phyloP scores from a whole-genome alignment of 768 basidiomycete species.

The Podaxis mareebaensis region DNA sequence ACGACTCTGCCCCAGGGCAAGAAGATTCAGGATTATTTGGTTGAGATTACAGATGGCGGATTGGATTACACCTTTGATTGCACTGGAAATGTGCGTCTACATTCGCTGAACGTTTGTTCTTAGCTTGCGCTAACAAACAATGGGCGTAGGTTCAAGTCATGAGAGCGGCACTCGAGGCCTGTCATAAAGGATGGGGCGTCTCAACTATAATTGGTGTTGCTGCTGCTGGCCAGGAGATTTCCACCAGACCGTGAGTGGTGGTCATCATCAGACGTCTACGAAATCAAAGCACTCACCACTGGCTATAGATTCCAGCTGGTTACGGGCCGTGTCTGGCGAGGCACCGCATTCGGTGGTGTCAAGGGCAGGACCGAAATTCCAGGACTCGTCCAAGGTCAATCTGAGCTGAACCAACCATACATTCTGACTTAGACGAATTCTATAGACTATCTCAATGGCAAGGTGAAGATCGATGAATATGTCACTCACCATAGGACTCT shows the following conservation, averaged over 20 bases:
- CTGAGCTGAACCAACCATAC: neutral
- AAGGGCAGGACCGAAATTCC: slow-evolving; percentile 97
- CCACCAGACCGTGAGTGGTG: slow-evolving; percentile 74
- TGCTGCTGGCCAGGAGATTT: slow-evolving; percentile 93
- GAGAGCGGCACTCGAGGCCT: slow-evolving; percentile 95
- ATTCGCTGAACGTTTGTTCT: neutral
- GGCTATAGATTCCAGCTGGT: slow-evolving; percentile 45
- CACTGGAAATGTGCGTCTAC: slow-evolving; percentile 72
- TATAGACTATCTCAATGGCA: slow-evolving; percentile 78
- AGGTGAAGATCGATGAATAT: slow-evolving; percentile 92
- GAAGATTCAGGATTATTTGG: slow-evolving; percentile 85
- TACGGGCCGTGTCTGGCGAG: slow-evolving; percentile 93
- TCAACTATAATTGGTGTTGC: slow-evolving; percentile 96
- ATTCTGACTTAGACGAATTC: neutral
- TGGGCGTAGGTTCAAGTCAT: slow-evolving; percentile 78
- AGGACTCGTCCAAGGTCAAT: slow-evolving; percentile 83
- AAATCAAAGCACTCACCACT: neutral
- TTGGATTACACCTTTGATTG: slow-evolving; percentile 97
- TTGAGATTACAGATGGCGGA: slow-evolving; percentile 95
- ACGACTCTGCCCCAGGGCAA: slow-evolving; percentile 68
- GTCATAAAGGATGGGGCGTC: slow-evolving; percentile 99
- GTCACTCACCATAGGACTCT: slow-evolving; percentile 84
- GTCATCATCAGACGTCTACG: neutral
- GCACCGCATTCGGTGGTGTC: slow-evolving; percentile 94
- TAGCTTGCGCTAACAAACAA: neutral